Conservation (phyloP, 2,329 filamentous ascomycete genomes). For the Aspergillus hiratsukae region DNA sequence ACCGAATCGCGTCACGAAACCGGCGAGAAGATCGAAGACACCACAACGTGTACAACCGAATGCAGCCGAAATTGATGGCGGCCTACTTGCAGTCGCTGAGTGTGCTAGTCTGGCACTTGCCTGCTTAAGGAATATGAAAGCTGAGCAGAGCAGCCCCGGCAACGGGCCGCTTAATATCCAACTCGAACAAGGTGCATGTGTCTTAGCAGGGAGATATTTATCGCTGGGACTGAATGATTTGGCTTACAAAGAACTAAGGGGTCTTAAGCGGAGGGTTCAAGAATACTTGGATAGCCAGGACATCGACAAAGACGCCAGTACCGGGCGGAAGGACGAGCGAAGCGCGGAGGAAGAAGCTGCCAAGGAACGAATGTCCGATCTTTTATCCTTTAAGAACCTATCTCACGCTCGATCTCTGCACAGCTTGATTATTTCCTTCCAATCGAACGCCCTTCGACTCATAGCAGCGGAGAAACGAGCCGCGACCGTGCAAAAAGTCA, state of each 20-base stretch:
- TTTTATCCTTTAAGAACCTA: slow-evolving; percentile 33
- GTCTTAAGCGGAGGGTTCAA: slow-evolving; percentile 35
- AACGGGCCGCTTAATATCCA: slow-evolving; percentile 31
- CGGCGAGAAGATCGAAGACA: slow-evolving; percentile 19
- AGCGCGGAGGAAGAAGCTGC: slow-evolving; percentile 21
- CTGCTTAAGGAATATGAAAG: slow-evolving; percentile 34
- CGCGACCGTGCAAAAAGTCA: slow-evolving; percentile 29
- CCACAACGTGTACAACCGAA: slow-evolving; percentile 4
- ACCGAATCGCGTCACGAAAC: slow-evolving; percentile 24
- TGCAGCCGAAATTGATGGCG: slow-evolving; percentile 14
- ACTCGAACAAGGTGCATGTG: slow-evolving; percentile 41
- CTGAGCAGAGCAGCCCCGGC: slow-evolving; percentile 19
- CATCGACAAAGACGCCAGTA: slow-evolving; percentile 14
- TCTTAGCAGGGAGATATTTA: slow-evolving; percentile 39
- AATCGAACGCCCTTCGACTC: slow-evolving; percentile 38
- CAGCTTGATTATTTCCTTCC: slow-evolving; percentile 35
- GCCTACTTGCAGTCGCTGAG: slow-evolving; percentile 32
- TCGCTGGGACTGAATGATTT: slow-evolving; percentile 38
- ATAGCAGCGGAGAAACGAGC: slow-evolving; percentile 31
- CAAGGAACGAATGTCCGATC: slow-evolving; percentile 35
- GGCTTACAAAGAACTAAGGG: slow-evolving; percentile 38
- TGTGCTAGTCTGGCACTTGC: slow-evolving; percentile 39
- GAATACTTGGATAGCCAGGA: slow-evolving; percentile 23
- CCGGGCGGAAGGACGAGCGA: slow-evolving; percentile 11
- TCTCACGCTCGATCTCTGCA: slow-evolving; percentile 23